These are phyloP conservation scores for Penicillium sp. DNA, from an alignment of 2,329 filamentous ascomycete species.

Conservation along the genomic window DNA sequence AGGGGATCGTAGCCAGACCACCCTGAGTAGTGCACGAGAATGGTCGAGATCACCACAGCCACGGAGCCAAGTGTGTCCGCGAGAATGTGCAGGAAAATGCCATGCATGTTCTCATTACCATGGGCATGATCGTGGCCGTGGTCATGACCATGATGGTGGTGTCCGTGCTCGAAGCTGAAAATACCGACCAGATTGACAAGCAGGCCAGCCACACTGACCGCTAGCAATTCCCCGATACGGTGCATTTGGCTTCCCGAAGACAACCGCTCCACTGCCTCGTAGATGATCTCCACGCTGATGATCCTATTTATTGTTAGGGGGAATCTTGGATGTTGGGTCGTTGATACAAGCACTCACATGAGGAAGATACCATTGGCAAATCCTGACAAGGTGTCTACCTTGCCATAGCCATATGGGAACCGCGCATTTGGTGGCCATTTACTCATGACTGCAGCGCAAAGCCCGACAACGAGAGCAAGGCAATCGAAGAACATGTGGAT, in stretches of 20 bases:
- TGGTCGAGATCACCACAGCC: slow-evolving; percentile 89
- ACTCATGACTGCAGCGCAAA: slow-evolving; percentile 90
- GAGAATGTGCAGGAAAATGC: slow-evolving; percentile 93
- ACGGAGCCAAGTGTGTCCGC: slow-evolving; percentile 93
- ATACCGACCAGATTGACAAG: slow-evolving; percentile 91
- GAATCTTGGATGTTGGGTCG: not conserved
- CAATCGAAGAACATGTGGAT: slow-evolving; percentile 99
- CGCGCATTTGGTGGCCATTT: slow-evolving; percentile 90
- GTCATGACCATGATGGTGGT: slow-evolving; percentile 54
- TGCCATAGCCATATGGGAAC: slow-evolving; percentile 95
- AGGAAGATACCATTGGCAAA: slow-evolving; percentile 96
- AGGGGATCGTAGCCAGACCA: slow-evolving; percentile 96
- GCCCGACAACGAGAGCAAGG: slow-evolving; percentile 82
- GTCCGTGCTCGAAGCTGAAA: slow-evolving; percentile 74
- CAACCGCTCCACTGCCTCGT: slow-evolving; percentile 87
- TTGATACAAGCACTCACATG: slow-evolving; percentile 59
- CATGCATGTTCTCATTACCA: slow-evolving; percentile 96
- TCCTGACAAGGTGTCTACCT: slow-evolving; percentile 92
- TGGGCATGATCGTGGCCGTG: slow-evolving; percentile 57
- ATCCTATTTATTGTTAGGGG: slow-evolving; percentile 57
- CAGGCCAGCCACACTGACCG: slow-evolving; percentile 84
- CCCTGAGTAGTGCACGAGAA: slow-evolving; percentile 80
- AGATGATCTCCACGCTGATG: slow-evolving; percentile 93
- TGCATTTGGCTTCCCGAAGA: slow-evolving; percentile 82
- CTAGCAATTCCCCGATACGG: slow-evolving; percentile 79